Conservation (phyloP, 2,329 filamentous ascomycete genomes). For the Orbilia oligospora region DNA sequence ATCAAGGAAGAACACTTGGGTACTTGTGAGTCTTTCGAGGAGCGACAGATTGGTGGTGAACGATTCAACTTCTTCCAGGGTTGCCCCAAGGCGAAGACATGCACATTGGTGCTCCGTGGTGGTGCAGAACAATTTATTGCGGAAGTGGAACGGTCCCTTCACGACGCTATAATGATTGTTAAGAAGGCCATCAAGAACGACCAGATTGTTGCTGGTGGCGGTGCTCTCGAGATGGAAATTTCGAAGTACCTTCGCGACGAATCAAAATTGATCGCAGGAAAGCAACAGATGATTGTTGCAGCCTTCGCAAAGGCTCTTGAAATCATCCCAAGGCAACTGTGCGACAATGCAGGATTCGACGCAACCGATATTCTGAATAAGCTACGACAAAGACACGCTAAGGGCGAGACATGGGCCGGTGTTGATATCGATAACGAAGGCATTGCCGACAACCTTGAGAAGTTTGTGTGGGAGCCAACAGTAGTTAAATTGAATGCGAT, state of each 20-base stretch:
- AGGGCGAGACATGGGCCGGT: slow-evolving; percentile 92
- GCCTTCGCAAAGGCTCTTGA: slow-evolving; percentile 97
- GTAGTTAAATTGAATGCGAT: slow-evolving; percentile 98
- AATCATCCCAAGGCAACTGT: slow-evolving; percentile 94
- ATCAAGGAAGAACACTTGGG: slow-evolving; percentile 91
- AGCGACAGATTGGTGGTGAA: slow-evolving; percentile 96
- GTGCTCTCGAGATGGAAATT: slow-evolving; percentile 95
- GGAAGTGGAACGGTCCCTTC: slow-evolving; percentile 95
- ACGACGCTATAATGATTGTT: slow-evolving; percentile 99
- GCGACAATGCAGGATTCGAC: slow-evolving; percentile 98
- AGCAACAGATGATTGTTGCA: slow-evolving; percentile 98
- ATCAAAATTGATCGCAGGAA: slow-evolving; percentile 91
- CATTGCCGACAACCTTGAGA: slow-evolving; percentile 92
- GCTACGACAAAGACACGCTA: slow-evolving; percentile 94
- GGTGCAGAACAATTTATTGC: slow-evolving; percentile 99
- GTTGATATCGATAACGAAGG: slow-evolving; percentile 96
- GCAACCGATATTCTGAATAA: slow-evolving; percentile 98
- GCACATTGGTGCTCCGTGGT: slow-evolving; percentile 93
- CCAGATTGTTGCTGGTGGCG: slow-evolving; percentile 93
- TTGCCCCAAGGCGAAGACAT: slow-evolving; percentile 95
- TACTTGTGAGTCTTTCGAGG: slow-evolving; percentile 90
- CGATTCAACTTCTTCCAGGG: slow-evolving; percentile 99
- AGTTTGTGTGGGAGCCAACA: slow-evolving; percentile 97
- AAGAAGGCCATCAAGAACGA: slow-evolving; percentile 97
- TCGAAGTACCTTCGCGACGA: slow-evolving; percentile 92